Percentiles rank a stretch among this genome's conserved stretches.
These are phyloP conservation scores for Chimonanthus praecox DNA, from an alignment of 164 flowering plant genomes.

Conservation along the genomic window DNA sequence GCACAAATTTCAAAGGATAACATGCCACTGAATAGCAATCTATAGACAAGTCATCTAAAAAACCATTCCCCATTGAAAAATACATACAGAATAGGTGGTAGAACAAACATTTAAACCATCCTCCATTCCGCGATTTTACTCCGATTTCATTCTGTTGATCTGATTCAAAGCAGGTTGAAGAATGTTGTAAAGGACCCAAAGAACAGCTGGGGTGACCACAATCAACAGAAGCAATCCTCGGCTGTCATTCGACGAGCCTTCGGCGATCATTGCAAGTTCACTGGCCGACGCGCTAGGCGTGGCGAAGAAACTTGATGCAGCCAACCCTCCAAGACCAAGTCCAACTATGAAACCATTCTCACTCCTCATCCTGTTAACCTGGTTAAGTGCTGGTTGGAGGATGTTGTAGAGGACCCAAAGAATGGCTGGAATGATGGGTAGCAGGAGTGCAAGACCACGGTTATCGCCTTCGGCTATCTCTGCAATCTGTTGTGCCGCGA, in stretches of 20 bases:
- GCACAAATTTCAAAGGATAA: neutral
- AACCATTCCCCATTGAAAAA: neutral
- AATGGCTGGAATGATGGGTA: conserved; percentile 77
- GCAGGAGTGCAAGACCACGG: conserved; percentile 73
- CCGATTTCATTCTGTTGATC: conserved; percentile 75
- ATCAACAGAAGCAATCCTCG: conserved; percentile 56
- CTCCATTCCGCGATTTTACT: conserved; percentile 12
- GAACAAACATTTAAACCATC: neutral
- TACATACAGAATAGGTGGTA: neutral
- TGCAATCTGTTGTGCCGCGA: conserved; percentile 69
- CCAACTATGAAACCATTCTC: conserved; percentile 56
- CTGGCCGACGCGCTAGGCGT: conserved; percentile 45
- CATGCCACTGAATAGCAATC: neutral
- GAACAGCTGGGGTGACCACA: conserved; percentile 60
- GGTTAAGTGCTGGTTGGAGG: conserved; percentile 86
- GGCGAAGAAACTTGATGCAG: conserved; percentile 39
- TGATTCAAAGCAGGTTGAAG: conserved; percentile 93
- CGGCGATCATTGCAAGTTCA: conserved; percentile 53
- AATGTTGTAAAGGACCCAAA: conserved; percentile 67
- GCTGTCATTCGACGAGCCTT: conserved; percentile 35
- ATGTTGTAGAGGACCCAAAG: conserved; percentile 87
- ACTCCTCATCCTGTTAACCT: conserved; percentile 59
- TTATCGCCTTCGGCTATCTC: conserved; percentile 64
- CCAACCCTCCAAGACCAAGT: conserved; percentile 63
- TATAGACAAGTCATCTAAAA: neutral